Evolutionary conservation across 169 alveolate genomes (phyloP).

Genomic region (Babesia bovis): DNA sequence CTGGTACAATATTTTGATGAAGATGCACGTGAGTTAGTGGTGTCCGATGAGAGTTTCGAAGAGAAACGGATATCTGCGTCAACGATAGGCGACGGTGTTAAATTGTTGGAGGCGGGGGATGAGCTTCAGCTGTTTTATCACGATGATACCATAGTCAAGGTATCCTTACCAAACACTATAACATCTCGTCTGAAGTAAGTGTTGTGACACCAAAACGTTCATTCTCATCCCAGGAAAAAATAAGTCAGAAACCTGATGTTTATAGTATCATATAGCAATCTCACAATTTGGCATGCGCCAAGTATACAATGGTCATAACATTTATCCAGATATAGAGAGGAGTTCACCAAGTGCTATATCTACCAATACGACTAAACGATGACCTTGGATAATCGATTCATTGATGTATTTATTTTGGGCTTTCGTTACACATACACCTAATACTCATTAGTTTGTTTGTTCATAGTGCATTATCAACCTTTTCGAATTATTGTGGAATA

Average conservation of each 20-base stretch:
- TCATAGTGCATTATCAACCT: no score
- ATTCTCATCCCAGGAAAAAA: slow-evolving; percentile 17
- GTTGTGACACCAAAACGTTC: neutral
- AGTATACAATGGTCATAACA: no score
- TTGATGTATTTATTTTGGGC: no score
- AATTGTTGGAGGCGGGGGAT: slow-evolving; percentile 50
- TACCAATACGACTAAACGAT: no score
- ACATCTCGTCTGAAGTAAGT: slow-evolving; percentile 44
- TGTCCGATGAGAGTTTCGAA: slow-evolving; percentile 59
- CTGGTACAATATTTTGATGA: slow-evolving; percentile 61
- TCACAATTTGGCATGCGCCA: no score
- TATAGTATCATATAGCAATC: no score
- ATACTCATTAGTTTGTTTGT: no score
- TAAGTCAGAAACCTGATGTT: neutral
- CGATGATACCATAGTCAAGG: slow-evolving; percentile 49
- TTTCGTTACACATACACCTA: no score
- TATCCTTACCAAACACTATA: slow-evolving; percentile 42
- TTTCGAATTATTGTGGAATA: no score
- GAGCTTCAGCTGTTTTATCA: slow-evolving; percentile 57
- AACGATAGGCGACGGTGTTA: slow-evolving; percentile 43
- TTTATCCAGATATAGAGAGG: no score
- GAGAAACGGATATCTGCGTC: slow-evolving; percentile 30
- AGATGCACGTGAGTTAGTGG: slow-evolving; percentile 48
- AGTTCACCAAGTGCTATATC: no score
- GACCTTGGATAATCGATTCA: no score